Evolutionary conservation across 2,329 filamentous ascomycete species (phyloP).

Genomic region (Colletotrichum gloeosporioides): DNA sequence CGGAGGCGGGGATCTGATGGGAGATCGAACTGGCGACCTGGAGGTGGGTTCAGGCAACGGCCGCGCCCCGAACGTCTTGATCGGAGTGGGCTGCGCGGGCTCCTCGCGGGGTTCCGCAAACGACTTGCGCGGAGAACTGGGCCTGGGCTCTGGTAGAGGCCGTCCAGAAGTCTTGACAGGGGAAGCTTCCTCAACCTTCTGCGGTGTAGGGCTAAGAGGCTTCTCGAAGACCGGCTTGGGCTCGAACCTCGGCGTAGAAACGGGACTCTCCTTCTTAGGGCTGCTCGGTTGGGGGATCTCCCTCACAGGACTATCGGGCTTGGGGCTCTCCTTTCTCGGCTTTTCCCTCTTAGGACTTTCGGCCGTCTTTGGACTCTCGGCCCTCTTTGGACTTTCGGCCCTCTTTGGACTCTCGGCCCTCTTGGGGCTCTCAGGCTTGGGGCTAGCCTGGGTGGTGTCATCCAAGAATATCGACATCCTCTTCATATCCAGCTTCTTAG

Average conservation of each 20-base stretch:
- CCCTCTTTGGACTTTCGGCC: constrained; percentile 8
- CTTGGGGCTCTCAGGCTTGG: constrained; percentile 18
- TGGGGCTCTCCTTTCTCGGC: neutral
- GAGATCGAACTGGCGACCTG: constrained; percentile 6
- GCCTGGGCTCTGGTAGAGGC: constrained; percentile 28
- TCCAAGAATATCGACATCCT: constrained; percentile 65
- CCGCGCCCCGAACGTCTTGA: constrained; percentile 35
- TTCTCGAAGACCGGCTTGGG: constrained; percentile 20
- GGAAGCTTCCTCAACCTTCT: constrained; percentile 27
- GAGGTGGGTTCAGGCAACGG: constrained; percentile 29
- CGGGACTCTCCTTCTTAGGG: constrained; percentile 24
- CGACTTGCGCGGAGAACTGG: constrained; percentile 30
- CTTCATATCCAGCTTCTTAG: constrained; percentile 63
- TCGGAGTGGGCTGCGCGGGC: constrained; percentile 37
- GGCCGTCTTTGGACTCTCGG: constrained; percentile 8
- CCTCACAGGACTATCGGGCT: neutral
- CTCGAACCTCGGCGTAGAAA: constrained; percentile 8
- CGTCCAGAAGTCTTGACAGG: constrained; percentile 41
- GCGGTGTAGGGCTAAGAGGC: neutral
- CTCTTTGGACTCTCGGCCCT: constrained; percentile 10
- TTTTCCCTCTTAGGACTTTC: neutral
- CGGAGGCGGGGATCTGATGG: constrained; percentile 4
- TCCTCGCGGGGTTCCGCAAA: constrained; percentile 16
- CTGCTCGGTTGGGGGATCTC: neutral
- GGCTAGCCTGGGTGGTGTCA: constrained; percentile 37